phyloP scores from a whole-genome alignment of 1,139 yeast genomes.

The Yamadazyma songkhlaensis region DNA sequence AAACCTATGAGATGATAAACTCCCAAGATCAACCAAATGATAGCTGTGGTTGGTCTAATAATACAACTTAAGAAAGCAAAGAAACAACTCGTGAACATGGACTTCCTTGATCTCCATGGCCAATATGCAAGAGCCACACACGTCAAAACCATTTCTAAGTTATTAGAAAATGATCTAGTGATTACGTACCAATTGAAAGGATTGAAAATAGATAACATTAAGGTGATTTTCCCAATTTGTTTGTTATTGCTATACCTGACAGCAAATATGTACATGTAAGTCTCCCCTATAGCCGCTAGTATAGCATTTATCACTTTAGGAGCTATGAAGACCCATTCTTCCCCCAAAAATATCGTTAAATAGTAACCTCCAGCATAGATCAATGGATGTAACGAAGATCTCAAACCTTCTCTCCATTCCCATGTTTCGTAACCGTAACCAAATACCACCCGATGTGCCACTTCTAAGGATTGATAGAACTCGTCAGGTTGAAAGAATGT shows the following conservation, averaged over 20 bases:
- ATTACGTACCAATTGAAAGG: conserved; percentile 82
- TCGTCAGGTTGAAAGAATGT: conserved; percentile 98
- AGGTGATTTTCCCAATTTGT: conserved; percentile 42
- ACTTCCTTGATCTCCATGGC: conserved; percentile 53
- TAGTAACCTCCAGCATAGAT: conserved; percentile 51
- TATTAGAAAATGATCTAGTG: conserved; percentile 84
- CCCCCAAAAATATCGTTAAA: background rate
- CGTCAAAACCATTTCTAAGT: conserved; percentile 73
- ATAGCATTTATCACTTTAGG: conserved; percentile 74
- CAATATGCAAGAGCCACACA: conserved; percentile 68
- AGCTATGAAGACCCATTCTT: conserved; percentile 16
- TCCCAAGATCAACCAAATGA: conserved; percentile 73
- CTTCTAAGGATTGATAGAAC: conserved; percentile 88
- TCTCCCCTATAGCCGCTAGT: conserved; percentile 73
- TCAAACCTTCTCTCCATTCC: conserved; percentile 82
- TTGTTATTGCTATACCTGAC: conserved; percentile 31
- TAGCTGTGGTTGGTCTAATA: conserved; percentile 78
- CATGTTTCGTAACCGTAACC: conserved; percentile 88
- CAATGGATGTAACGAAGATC: conserved; percentile 81
- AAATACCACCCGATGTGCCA: conserved; percentile 74
- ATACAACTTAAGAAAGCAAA: conserved; percentile 60
- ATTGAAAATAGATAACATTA: conserved; percentile 58
- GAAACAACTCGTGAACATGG: conserved; percentile 9
- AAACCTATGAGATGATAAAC: conserved; percentile 11
- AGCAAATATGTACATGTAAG: conserved; percentile 51